phyloP scores from a whole-genome alignment of 768 basidiomycete species.

The Auricularia cornea region DNA sequence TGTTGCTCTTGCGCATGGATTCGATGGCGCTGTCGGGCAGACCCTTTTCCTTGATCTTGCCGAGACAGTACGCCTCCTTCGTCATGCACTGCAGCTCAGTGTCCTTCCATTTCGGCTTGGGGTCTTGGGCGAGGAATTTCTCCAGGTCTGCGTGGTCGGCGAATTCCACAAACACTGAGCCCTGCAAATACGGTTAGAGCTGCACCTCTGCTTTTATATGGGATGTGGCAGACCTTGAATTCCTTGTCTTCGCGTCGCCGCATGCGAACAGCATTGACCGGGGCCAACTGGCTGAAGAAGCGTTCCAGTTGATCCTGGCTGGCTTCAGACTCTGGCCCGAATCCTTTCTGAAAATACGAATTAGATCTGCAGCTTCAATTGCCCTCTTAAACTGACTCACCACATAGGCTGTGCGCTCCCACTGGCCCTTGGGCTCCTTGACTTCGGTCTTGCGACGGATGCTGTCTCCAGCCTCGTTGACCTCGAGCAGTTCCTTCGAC shows the following conservation, averaged over 20 bases:
- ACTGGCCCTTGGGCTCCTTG: constrained; percentile 67
- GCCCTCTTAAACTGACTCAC: too few relatives aligned
- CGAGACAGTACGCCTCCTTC: constrained; percentile 85
- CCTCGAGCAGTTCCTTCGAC: constrained; percentile 48
- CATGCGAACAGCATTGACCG: constrained; percentile 79
- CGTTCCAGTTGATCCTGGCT: constrained; percentile 66
- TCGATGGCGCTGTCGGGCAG: constrained; percentile 64
- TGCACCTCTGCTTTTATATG: neutral
- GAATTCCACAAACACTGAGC: constrained; percentile 92
- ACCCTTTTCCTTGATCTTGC: constrained; percentile 95
- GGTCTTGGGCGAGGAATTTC: constrained; percentile 70
- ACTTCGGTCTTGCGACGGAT: constrained; percentile 67
- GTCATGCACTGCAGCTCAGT: constrained; percentile 75
- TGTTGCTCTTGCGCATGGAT: constrained; percentile 47
- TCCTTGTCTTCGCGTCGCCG: constrained; percentile 70
- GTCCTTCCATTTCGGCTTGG: constrained; percentile 74
- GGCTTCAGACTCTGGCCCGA: constrained; percentile 55
- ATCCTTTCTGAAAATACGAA: constrained; percentile 63
- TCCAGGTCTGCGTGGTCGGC: constrained; percentile 58
- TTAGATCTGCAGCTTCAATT: neutral
- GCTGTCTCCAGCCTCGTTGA: constrained; percentile 64
- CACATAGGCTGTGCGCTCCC: constrained; percentile 81
- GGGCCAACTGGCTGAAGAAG: constrained; percentile 73
- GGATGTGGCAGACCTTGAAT: constrained; percentile 62
- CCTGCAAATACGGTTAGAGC: constrained; percentile 33